phyloP scores from a whole-genome alignment of 2,329 filamentous ascomycete genomes.

The Scytalidium sp. region DNA sequence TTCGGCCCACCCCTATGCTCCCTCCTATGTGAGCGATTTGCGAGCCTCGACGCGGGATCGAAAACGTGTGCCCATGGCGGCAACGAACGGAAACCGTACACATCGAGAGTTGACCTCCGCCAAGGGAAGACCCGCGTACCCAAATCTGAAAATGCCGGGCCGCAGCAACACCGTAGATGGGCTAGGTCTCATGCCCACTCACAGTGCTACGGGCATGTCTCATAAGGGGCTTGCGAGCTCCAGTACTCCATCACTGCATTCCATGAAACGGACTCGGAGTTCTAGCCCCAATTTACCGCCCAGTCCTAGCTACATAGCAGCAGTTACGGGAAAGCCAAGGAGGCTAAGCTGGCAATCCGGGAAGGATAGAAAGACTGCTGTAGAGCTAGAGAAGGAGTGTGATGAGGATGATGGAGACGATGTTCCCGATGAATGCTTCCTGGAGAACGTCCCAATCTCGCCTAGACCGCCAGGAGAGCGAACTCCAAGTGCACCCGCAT shows the following conservation, averaged over 20 bases:
- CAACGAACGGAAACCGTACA: constrained; percentile 13
- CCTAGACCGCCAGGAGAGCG: constrained; percentile 61
- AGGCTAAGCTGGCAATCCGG: constrained; percentile 66
- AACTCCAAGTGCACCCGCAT: constrained; percentile 49
- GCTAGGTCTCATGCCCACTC: constrained; percentile 24
- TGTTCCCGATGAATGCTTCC: constrained; percentile 73
- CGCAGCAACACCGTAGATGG: constrained; percentile 19
- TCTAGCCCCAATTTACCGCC: constrained; percentile 21
- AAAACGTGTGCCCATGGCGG: constrained; percentile 19
- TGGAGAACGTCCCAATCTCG: constrained; percentile 81
- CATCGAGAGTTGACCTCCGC: constrained; percentile 27
- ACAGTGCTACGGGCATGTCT: constrained; percentile 11
- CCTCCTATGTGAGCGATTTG: constrained; percentile 19
- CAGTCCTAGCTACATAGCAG: constrained; percentile 17
- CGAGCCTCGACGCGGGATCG: constrained; percentile 18
- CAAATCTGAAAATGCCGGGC: constrained; percentile 23
- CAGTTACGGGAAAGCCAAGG: constrained; percentile 14
- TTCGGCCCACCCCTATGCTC: constrained; percentile 22
- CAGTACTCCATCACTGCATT: constrained; percentile 16
- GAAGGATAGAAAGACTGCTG: constrained; percentile 60
- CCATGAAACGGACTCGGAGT: constrained; percentile 24
- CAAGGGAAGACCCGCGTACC: constrained; percentile 16
- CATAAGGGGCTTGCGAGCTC: constrained; percentile 21
- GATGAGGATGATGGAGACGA: constrained; percentile 75
- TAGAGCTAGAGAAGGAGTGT: constrained; percentile 73